Evolutionary conservation across 1,139 yeast genomes (phyloP).

Genomic region (Candida sojae): DNA sequence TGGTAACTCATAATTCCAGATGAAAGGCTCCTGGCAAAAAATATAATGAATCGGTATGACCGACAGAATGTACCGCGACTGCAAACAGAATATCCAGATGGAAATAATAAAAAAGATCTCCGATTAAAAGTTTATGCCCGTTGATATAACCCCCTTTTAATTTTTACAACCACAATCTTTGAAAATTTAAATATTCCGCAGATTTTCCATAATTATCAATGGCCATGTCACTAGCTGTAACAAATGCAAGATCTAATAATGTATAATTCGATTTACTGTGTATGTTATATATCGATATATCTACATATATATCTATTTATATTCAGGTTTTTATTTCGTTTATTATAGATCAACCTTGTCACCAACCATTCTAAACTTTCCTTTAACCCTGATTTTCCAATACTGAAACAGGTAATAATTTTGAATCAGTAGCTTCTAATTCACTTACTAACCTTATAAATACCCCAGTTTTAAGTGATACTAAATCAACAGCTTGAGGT

Average conservation of each 20-base stretch:
- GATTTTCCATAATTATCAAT: not conserved
- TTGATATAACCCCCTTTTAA: no score
- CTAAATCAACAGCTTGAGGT: slow-evolving; percentile 73
- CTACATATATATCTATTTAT: slow-evolving; percentile 16
- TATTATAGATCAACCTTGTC: slow-evolving; percentile 75
- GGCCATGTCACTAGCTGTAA: not conserved
- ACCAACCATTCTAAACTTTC: slow-evolving; percentile 92
- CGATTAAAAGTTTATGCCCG: not conserved
- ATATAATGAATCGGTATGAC: no score
- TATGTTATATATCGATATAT: not conserved
- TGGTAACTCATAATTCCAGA: no score
- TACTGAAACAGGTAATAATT: slow-evolving; percentile 89
- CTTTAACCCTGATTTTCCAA: slow-evolving; percentile 75
- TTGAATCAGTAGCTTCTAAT: slow-evolving; percentile 85
- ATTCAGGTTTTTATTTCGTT: slow-evolving; percentile 72
- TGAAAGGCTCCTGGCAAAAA: no score
- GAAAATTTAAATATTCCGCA: not conserved
- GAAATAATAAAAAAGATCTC: not conserved
- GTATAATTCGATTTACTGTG: no score
- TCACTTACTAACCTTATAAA: slow-evolving; percentile 79
- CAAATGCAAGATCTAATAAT: not conserved
- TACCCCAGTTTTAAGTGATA: slow-evolving; percentile 74
- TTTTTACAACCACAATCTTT: no score
- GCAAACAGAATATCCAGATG: not conserved
- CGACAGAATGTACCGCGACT: not conserved